Base-by-base conservation (phyloP, 306 rosid genomes). In the Rosa lucieae region DNA sequence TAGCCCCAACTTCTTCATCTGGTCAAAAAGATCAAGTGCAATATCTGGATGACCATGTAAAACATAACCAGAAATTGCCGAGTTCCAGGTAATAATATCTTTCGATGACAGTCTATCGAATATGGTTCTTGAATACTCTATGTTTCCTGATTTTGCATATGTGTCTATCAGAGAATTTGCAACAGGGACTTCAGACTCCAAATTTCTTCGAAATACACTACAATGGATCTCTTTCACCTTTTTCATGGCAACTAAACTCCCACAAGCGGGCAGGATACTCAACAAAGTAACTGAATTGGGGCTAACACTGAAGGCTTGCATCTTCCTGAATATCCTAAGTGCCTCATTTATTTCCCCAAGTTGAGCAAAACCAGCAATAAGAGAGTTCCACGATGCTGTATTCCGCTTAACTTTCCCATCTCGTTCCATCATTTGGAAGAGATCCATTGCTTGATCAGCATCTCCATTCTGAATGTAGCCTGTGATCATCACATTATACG, bases 401-500 rank as follows among this genome's bases (percentile, higher is more conserved):
- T 88, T 88, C 51, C 87, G 93, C 82, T 89, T 89, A 77, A 90
- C 63, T 78, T 89, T 90, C 79, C 97, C 93, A 71, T 92, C 92
- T 53, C 85, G 84, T 86, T 92, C 99, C 84, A 95, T 89, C 51
- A 86, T 88, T 65, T 82, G 91, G 72, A 95, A 95, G 73, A 92
- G 90, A 87, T 89, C 89, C 88, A 89, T 61, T 1, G 99, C 99
- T 84, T 75, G 88, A 78, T 92, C 98, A 77, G 89, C 96, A 37
- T 85, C 93, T 26, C 93, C 99, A 68, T 88, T 89, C 78, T 90
- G 90, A 81, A 95, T 87, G 82, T 84, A 91, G 69, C 94, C 99
- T 10, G 99, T 89, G 84, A 95, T 89, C 99, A 95, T 90, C 73
- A 79, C 78, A 82, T 95, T 95, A 97, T 97, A 95, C 8, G 99